phyloP scores from a whole-genome alignment of 169 alveolate species.

The Theileria orientalis region DNA sequence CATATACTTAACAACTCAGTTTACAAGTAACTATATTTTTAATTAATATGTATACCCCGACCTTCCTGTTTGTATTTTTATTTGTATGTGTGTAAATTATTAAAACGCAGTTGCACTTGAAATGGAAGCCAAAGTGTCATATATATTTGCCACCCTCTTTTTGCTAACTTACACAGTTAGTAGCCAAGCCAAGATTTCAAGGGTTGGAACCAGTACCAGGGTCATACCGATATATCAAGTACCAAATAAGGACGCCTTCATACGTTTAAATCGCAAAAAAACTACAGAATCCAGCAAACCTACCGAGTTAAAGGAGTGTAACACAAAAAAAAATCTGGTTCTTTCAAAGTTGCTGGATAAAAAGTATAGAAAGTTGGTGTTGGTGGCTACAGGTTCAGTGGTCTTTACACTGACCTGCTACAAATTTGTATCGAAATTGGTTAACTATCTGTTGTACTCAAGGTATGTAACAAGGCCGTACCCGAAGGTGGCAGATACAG shows the following conservation, averaged over 20 bases:
- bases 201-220: background rate
- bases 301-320: background rate
- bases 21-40: background rate
- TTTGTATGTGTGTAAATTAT: slow-evolving; percentile 10
- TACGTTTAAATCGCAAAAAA: slow-evolving; percentile 13
- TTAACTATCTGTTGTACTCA: slow-evolving; percentile 45
- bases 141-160: background rate
- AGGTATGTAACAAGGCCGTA: slow-evolving; percentile 23
- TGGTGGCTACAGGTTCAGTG: slow-evolving; percentile 56
- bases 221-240: background rate
- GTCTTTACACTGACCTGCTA: slow-evolving; percentile 36
- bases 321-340: slow-evolving; percentile 3
- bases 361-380: slow-evolving; percentile 7
- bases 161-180: background rate
- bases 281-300: slow-evolving; percentile 13
- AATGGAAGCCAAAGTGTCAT: background rate
- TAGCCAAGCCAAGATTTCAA: background rate
- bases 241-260: background rate
- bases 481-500: slow-evolving; percentile 49
- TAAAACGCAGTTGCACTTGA: background rate
- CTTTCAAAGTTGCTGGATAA: background rate
- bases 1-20: background rate
- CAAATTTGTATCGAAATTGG: slow-evolving; percentile 23
- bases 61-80: background rate
- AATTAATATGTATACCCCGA: background rate